Conservation (phyloP, 352 stramenopile species). For the Aphanomyces cochlioides region DNA sequence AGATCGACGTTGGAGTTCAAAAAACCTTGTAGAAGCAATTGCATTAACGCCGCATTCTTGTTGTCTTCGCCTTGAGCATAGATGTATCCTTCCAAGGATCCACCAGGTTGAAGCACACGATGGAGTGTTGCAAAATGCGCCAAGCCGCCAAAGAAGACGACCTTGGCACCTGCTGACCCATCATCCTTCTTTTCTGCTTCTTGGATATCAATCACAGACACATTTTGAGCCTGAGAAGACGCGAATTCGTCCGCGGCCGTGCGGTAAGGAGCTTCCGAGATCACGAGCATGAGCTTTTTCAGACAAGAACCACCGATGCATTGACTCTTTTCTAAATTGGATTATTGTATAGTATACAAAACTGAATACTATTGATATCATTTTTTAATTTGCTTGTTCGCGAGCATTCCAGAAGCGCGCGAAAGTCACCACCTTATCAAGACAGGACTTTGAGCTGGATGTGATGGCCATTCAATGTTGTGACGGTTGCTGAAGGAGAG, state of each 20-base stretch:
- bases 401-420: constrained; percentile 49
- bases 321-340: constrained; percentile 43
- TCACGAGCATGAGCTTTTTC: constrained; percentile 48
- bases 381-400: constrained; percentile 32
- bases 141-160: constrained; percentile 16
- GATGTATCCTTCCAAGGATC: constrained; percentile 14
- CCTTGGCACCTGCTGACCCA: constrained; percentile 12
- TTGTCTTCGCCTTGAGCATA: constrained; percentile 13
- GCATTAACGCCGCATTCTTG: constrained; percentile 65
- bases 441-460: constrained; percentile 31
- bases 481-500: background rate
- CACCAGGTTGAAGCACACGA: constrained; percentile 20
- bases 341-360: constrained; percentile 25
- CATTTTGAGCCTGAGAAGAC: background rate
- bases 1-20: constrained; percentile 49
- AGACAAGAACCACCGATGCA: constrained; percentile 37
- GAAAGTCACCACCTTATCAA: constrained; percentile 35
- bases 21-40: constrained; percentile 73
- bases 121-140: background rate
- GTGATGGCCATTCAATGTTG: constrained; percentile 6
- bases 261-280: constrained; percentile 31
- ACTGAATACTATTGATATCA: background rate
- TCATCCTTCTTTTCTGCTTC: constrained; percentile 58
- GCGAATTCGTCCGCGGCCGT: constrained; percentile 5
- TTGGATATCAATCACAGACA: constrained; percentile 35